Evolutionary conservation across 1,139 yeast genomes (phyloP).

Genomic region (Saccharomyces hybrid): DNA sequence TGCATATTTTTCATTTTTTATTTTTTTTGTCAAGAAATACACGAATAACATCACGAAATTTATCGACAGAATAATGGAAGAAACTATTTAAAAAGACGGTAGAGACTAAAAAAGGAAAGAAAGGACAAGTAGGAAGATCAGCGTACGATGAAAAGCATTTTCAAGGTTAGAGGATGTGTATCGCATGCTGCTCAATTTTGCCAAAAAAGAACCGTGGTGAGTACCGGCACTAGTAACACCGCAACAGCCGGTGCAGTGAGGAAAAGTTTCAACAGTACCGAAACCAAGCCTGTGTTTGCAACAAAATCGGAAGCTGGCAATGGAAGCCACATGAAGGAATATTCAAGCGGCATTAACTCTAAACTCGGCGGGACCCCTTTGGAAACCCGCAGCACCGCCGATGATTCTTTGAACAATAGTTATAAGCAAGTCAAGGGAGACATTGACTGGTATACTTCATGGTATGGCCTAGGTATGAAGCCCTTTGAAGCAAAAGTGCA

Average conservation of each 20-base stretch:
- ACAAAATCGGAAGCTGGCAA: not conserved
- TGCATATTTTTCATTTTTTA: not conserved
- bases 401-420: not conserved
- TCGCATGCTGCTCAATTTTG: not conserved
- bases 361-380: not conserved
- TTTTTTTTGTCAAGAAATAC: not conserved
- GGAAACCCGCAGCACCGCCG: not conserved
- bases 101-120: not conserved
- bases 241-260: not conserved
- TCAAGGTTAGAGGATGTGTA: not conserved
- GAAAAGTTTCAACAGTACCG: not conserved
- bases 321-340: not conserved
- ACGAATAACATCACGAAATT: not conserved
- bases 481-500: constrained; percentile 62
- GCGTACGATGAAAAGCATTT: not conserved
- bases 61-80: not conserved
- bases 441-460: constrained; percentile 65
- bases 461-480: constrained; percentile 71
- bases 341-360: not conserved
- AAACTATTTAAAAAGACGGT: not conserved
- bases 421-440: not conserved
- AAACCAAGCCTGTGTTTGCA: not conserved
- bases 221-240: not conserved
- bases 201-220: not conserved
- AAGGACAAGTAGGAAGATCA: not conserved